These are phyloP conservation scores for Cardiospermum halicacabum DNA, from an alignment of 345 rosid genomes.

Conservation along the genomic window DNA sequence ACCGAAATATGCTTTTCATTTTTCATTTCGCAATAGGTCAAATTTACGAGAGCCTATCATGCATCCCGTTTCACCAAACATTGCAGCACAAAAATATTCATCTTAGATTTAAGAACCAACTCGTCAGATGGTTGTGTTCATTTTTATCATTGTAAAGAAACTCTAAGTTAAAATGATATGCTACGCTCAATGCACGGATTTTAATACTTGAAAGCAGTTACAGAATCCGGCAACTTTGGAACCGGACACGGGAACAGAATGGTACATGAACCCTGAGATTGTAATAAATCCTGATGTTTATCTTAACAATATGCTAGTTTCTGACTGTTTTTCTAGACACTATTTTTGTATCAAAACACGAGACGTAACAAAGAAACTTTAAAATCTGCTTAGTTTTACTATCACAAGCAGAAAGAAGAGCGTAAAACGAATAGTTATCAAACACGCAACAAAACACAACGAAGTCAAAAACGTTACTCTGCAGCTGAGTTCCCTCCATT, in stretches of 20 bases:
- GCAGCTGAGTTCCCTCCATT: conserved; percentile 40
- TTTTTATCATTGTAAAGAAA: too few relatives aligned
- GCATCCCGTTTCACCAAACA: too few relatives aligned
- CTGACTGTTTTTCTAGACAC: not conserved
- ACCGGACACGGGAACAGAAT: not conserved
- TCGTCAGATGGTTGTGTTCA: too few relatives aligned
- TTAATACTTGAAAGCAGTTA: not conserved
- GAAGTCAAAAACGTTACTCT: conserved; percentile 31
- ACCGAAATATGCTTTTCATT: too few relatives aligned
- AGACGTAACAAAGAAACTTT: not conserved
- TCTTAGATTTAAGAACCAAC: too few relatives aligned
- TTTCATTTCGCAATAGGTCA: too few relatives aligned
- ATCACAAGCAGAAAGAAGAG: not conserved
- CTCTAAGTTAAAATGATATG: too few relatives aligned
- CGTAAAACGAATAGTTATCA: not conserved
- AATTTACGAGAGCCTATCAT: too few relatives aligned
- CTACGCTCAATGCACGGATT: not conserved
- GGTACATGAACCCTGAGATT: not conserved
- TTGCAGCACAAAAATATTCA: too few relatives aligned
- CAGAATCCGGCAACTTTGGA: not conserved
- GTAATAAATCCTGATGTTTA: too few relatives aligned
- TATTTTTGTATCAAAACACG: conserved; percentile 7
- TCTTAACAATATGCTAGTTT: not conserved
- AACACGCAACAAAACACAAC: not conserved
- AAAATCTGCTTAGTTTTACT: conserved; percentile 13